Conservation (phyloP, 768 basidiomycete species). For the Boletus rex-veris region DNA sequence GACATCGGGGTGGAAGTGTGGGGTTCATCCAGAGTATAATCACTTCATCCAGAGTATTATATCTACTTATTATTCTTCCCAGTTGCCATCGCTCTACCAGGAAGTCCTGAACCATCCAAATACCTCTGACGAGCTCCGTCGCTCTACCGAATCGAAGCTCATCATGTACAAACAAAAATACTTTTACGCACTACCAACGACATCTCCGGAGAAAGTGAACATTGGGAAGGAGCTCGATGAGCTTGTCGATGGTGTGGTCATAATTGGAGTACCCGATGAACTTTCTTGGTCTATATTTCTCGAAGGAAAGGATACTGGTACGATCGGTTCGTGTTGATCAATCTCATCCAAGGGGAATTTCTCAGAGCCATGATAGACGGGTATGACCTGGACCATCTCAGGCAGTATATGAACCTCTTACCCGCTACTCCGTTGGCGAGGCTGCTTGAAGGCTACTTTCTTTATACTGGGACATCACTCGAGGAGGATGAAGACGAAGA, state of each 20-base stretch:
- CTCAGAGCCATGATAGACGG: slow-evolving; percentile 41
- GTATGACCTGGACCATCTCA: slow-evolving; percentile 56
- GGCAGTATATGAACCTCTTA: slow-evolving; percentile 62
- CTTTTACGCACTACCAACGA: slow-evolving; percentile 56
- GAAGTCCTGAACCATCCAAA: slow-evolving; percentile 80
- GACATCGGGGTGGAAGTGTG: slow-evolving; percentile 69
- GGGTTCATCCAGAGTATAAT: slow-evolving; percentile 53
- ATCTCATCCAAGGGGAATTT: neutral
- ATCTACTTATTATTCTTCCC: slow-evolving; percentile 10
- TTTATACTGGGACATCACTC: slow-evolving; percentile 49
- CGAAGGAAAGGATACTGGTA: slow-evolving; percentile 67
- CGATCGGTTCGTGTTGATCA: slow-evolving; percentile 50
- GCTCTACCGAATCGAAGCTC: slow-evolving; percentile 71
- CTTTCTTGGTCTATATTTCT: slow-evolving; percentile 78
- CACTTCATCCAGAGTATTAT: neutral
- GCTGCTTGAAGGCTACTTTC: slow-evolving; percentile 65
- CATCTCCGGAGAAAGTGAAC: slow-evolving; percentile 39
- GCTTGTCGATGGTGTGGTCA: slow-evolving; percentile 68
- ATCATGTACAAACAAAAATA: slow-evolving; percentile 60
- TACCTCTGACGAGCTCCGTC: slow-evolving; percentile 77
- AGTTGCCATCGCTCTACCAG: slow-evolving; percentile 72
- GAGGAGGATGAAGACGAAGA: slow-evolving; percentile 36
- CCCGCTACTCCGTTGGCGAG: slow-evolving; percentile 53
- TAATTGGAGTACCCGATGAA: slow-evolving; percentile 75
- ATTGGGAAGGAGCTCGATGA: slow-evolving; percentile 65